A percentile compares a stretch with the other conserved stretches of the same genome.
phyloP scores from a whole-genome alignment of 352 stramenopile species.

The Pythium graminicola region DNA sequence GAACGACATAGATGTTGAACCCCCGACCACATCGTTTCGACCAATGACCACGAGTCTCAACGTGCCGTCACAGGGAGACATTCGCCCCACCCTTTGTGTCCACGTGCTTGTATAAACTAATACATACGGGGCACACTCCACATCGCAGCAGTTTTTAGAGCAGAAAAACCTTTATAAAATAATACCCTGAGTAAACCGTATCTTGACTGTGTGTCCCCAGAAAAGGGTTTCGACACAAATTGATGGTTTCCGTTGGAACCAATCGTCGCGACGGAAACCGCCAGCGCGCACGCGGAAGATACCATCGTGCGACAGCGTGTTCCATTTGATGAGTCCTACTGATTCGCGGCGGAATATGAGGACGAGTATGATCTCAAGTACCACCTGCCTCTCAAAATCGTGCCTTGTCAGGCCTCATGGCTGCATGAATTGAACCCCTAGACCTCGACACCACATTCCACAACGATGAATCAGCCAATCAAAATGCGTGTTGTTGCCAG shows the following conservation, averaged over 20 bases:
- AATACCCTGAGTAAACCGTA: no score
- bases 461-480: slow-evolving; percentile 3
- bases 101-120: not conserved
- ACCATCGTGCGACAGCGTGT: no score
- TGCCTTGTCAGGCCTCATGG: no score
- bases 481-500: not conserved
- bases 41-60: slow-evolving; percentile 12
- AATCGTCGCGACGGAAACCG: slow-evolving; percentile 15
- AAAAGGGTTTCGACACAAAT: not conserved
- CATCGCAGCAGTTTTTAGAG: no score
- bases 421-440: slow-evolving; percentile 9
- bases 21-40: not conserved
- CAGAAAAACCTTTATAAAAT: no score
- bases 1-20: no score
- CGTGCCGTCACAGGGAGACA: slow-evolving; percentile 9
- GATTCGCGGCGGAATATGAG: no score
- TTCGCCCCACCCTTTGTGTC: not conserved
- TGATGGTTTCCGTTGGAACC: slow-evolving; percentile 5
- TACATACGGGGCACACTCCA: no score
- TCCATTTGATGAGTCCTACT: no score
- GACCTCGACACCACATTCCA: not conserved
- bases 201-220: no score
- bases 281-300: slow-evolving; percentile 12
- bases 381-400: no score
- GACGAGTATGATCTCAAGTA: no score